Evolutionary conservation across 2,329 filamentous ascomycete species (phyloP).

Genomic region (Cryphonectria nitschkei): DNA sequence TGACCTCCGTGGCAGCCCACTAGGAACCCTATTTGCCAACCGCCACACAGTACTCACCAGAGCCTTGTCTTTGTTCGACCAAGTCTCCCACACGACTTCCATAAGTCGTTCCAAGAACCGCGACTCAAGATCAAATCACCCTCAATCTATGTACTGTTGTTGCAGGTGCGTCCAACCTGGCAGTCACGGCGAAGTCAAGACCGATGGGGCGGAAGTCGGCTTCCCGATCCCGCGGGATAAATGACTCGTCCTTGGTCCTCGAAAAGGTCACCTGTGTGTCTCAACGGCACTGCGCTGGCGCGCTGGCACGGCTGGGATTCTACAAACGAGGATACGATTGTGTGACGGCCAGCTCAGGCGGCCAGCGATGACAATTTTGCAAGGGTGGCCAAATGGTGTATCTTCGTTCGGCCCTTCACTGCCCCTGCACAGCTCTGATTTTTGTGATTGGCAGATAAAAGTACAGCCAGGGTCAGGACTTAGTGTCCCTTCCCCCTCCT

Average conservation of each 20-base stretch:
- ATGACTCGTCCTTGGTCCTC: conserved; percentile 13
- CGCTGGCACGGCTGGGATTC: not conserved
- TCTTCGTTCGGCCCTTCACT: conserved; percentile 6
- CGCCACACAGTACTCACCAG: not conserved
- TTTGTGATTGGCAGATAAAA: conserved; percentile 28
- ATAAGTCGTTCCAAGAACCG: not conserved
- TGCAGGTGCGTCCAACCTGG: conserved; percentile 1
- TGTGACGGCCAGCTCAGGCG: conserved; percentile 15
- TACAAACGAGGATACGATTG: conserved; percentile 6
- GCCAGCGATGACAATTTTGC: conserved; percentile 12
- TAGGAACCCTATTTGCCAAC: not conserved
- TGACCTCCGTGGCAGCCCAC: conserved; percentile 1
- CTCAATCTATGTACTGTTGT: not conserved
- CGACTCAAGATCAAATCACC: conserved; percentile 17
- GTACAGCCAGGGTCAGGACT: conserved; percentile 15
- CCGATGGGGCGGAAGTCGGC: conserved; percentile 12
- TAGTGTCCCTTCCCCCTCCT: conserved; percentile 14
- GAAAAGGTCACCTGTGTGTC: conserved; percentile 7
- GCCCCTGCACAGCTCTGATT: conserved; percentile 21
- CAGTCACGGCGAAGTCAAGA: not conserved
- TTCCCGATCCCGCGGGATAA: conserved; percentile 16
- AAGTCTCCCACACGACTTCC: conserved; percentile 12
- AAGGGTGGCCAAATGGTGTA: not conserved
- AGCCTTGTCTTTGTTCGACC: conserved; percentile 13
- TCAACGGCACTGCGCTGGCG: conserved; percentile 3